These are phyloP conservation scores for Chaetomium globosum DNA, from an alignment of 2,329 filamentous ascomycete species.

Conservation along the genomic window DNA sequence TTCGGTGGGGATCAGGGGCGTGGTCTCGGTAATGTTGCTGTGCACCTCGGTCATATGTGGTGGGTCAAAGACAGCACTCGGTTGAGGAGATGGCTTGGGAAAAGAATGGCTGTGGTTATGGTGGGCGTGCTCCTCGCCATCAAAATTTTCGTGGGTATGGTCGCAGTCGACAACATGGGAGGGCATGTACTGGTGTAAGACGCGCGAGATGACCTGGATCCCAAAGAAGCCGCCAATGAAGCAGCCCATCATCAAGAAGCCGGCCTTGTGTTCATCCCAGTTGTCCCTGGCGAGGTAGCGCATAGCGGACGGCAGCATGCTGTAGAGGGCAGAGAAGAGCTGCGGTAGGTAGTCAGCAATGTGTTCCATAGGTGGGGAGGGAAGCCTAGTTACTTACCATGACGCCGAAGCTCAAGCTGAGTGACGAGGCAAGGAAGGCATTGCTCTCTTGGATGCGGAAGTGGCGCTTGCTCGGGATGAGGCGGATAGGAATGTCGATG, in stretches of 20 bases:
- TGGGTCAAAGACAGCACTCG: conserved; percentile 12
- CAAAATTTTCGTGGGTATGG: conserved; percentile 66
- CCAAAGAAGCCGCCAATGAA: conserved; percentile 74
- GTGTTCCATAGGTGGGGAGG: neutral
- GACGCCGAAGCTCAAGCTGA: conserved; percentile 92
- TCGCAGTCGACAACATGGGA: conserved; percentile 82
- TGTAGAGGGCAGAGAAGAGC: conserved; percentile 90
- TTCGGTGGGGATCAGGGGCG: conserved; percentile 49
- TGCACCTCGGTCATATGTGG: conserved; percentile 32
- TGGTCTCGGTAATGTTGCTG: conserved; percentile 47
- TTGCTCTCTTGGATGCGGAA: conserved; percentile 92
- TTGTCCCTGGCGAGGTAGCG: conserved; percentile 72
- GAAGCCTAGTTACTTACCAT: conserved; percentile 66
- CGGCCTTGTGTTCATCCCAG: conserved; percentile 67
- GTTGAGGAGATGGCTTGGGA: conserved; percentile 26
- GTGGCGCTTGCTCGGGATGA: conserved; percentile 70
- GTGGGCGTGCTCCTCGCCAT: conserved; percentile 39
- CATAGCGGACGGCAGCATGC: conserved; percentile 87
- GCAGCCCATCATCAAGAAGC: conserved; percentile 67
- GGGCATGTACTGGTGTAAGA: conserved; percentile 73
- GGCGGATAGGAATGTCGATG: conserved; percentile 74
- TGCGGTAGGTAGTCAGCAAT: conserved; percentile 43
- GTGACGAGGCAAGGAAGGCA: conserved; percentile 79
- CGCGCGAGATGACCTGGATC: conserved; percentile 71
- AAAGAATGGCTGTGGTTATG: conserved; percentile 36